These are phyloP conservation scores for Zasmidium angulare DNA, from an alignment of 2,329 filamentous ascomycete genomes.

Conservation along the genomic window DNA sequence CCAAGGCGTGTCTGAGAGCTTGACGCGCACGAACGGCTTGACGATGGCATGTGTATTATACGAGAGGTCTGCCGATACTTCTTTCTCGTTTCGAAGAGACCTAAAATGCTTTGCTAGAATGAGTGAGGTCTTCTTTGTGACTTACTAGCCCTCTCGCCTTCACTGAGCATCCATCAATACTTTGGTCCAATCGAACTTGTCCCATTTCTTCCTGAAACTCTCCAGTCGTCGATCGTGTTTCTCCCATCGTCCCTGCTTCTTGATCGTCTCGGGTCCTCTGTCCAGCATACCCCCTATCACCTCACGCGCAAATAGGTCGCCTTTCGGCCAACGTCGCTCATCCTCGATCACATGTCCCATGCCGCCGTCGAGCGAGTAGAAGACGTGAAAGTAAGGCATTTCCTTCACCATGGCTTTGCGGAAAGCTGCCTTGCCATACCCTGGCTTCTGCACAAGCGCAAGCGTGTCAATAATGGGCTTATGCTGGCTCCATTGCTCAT, in stretches of 20 bases:
- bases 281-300: slow-evolving; percentile 91
- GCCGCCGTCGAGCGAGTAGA: slow-evolving; percentile 90
- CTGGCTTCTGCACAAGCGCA: slow-evolving; percentile 58
- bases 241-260: slow-evolving; percentile 84
- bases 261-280: slow-evolving; percentile 75
- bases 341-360: slow-evolving; percentile 93
- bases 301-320: slow-evolving; percentile 90
- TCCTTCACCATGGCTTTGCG: slow-evolving; percentile 82
- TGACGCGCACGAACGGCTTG: not conserved
- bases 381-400: slow-evolving; percentile 98
- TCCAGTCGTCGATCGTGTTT: slow-evolving; percentile 68
- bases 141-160: not conserved
- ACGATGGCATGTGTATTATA: not conserved
- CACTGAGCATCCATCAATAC: slow-evolving; percentile 52
- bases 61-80: not conserved
- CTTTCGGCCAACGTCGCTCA: slow-evolving; percentile 76
- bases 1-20: no score
- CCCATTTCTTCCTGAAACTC: slow-evolving; percentile 80
- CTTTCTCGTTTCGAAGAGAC: no score
- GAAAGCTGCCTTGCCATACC: slow-evolving; percentile 78
- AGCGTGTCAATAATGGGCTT: slow-evolving; percentile 89
- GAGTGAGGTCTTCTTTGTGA: not conserved
- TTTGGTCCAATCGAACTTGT: slow-evolving; percentile 86
- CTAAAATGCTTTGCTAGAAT: no score
- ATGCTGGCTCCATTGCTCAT: slow-evolving; percentile 95